A percentile compares a stretch with the other conserved stretches of the same genome.
Evolutionary conservation across 108 stramenopile genomes (phyloP).

Genomic region (Chaetoceros muelleri): DNA sequence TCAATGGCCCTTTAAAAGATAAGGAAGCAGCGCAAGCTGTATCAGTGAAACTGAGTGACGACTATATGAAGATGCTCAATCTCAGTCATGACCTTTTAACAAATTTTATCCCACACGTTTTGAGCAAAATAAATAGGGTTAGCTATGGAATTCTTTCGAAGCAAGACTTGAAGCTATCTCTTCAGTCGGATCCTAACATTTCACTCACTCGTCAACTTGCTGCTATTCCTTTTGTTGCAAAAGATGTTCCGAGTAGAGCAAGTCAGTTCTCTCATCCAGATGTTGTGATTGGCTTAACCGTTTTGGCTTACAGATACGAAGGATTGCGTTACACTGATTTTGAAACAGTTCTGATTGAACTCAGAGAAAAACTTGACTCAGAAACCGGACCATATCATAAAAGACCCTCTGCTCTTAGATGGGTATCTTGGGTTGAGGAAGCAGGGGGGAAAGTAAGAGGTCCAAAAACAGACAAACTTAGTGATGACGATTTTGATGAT

Average conservation of each 20-base stretch:
- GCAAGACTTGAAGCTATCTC: conserved; percentile 52
- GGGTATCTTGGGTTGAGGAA: conserved; percentile 88
- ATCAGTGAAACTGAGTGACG: conserved; percentile 87
- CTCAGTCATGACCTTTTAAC: conserved; percentile 88
- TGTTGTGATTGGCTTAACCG: conserved; percentile 95
- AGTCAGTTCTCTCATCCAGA: conserved; percentile 99
- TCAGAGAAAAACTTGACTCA: conserved; percentile 87
- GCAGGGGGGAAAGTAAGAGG: conserved; percentile 93
- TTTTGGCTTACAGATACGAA: conserved; percentile 95
- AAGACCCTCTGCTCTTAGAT: conserved; percentile 84
- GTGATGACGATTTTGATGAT: conserved; percentile 30
- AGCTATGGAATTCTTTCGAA: conserved; percentile 84
- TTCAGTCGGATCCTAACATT: conserved; percentile 74
- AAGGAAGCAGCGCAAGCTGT: conserved; percentile 68
- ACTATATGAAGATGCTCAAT: conserved; percentile 98
- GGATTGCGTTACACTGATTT: conserved; percentile 91
- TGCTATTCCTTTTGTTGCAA: conserved; percentile 97
- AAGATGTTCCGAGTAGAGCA: conserved; percentile 94
- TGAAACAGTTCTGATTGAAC: conserved; percentile 64
- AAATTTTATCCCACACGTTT: conserved; percentile 85
- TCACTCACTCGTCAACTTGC: conserved; percentile 86
- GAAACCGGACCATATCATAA: conserved; percentile 94
- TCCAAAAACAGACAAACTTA: conserved; percentile 58
- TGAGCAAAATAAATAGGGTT: conserved; percentile 97
- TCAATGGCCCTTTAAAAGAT: conserved; percentile 76